Conservation (phyloP, 257 asterid genomes). For the Solanum dulcamara region DNA sequence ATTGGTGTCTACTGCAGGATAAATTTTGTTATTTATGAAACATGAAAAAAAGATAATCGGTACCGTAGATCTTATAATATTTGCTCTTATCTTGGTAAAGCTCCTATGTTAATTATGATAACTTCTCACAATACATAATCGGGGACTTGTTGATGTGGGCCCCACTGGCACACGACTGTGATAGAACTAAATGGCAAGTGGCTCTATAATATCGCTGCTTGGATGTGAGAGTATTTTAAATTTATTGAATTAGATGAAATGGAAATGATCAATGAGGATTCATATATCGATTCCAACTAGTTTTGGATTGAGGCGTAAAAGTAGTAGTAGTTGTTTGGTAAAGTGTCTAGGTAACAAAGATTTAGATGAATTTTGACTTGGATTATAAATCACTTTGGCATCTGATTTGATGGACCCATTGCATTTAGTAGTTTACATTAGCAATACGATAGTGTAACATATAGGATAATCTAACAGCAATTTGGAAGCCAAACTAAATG, state of each 20-base stretch:
- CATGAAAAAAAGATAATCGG: not conserved
- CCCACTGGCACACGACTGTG: not conserved
- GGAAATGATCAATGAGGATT: not conserved
- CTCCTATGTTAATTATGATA: not conserved
- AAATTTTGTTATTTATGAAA: not conserved
- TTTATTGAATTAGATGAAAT: not conserved
- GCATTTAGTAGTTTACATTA: not conserved
- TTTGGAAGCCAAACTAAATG: not conserved
- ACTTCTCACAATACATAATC: not conserved
- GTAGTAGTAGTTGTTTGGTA: not conserved
- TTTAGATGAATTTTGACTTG: not conserved
- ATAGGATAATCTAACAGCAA: not conserved
- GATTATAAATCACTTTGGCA: not conserved
- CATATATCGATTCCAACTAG: not conserved
- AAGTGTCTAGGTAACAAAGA: not conserved
- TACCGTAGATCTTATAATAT: not conserved
- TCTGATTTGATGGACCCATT: not conserved
- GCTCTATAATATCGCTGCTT: not conserved
- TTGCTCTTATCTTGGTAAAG: not conserved
- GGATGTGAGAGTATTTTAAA: not conserved
- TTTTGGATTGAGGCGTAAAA: not conserved
- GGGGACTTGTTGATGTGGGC: not conserved
- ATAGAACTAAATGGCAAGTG: not conserved
- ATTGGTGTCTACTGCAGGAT: not conserved
- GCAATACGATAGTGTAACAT: not conserved